phyloP scores from a whole-genome alignment of 2,329 filamentous ascomycete species.

The Diaporthe velutina region DNA sequence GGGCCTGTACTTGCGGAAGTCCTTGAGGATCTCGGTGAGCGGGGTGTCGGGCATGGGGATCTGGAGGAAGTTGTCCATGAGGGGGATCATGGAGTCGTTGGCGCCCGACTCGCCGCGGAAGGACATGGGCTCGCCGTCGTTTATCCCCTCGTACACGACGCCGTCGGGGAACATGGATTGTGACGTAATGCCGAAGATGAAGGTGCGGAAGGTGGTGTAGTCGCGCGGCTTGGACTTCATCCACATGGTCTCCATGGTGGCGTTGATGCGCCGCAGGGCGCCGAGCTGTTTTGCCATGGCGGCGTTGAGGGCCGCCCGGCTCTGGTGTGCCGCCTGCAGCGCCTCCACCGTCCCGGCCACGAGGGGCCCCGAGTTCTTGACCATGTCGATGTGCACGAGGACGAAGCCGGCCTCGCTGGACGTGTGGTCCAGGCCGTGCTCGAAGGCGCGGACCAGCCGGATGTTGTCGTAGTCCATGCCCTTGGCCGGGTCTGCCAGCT shows the following conservation, averaged over 20 bases:
- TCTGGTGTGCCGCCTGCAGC: constrained; percentile 65
- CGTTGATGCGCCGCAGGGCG: constrained; percentile 78
- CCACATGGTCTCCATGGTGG: constrained; percentile 94
- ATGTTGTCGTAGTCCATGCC: constrained; percentile 77
- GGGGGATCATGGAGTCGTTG: constrained; percentile 93
- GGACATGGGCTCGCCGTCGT: constrained; percentile 75
- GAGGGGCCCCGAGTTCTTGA: constrained; percentile 83
- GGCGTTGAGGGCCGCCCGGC: constrained; percentile 72
- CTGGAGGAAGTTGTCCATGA: constrained; percentile 88
- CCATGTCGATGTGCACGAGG: constrained; percentile 97
- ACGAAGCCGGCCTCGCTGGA: constrained; percentile 97
- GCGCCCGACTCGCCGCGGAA: constrained; percentile 95
- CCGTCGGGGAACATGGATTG: constrained; percentile 96
- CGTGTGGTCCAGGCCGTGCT: constrained; percentile 85
- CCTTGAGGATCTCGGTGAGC: constrained; percentile 86
- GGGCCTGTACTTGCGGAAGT: constrained; percentile 91
- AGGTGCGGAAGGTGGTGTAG: constrained; percentile 93
- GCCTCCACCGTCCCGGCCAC: constrained; percentile 79
- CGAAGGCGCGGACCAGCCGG: constrained; percentile 90
- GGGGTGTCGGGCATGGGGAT: constrained; percentile 91
- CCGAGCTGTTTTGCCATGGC: constrained; percentile 72
- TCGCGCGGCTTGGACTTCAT: constrained; percentile 83
- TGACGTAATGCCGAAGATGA: constrained; percentile 95
- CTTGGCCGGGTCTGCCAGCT: constrained; percentile 65
- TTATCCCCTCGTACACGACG: constrained; percentile 88